Evolutionary conservation across 257 asterid genomes (phyloP).

Genomic region (Petunia axillaris): DNA sequence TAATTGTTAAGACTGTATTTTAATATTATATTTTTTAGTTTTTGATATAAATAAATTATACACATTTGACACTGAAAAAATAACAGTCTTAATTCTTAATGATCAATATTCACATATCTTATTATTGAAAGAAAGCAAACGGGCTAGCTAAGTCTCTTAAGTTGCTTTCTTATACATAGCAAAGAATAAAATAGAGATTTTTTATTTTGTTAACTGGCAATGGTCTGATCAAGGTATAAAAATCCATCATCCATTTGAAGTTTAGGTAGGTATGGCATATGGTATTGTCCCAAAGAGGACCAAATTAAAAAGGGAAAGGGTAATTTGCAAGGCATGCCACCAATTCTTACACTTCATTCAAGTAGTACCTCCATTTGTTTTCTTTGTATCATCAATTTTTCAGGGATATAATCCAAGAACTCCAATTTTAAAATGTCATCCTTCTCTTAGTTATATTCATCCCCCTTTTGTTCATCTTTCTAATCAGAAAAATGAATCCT

Average conservation of each 20-base stretch:
- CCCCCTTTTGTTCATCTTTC: not conserved
- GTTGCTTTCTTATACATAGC: too few species aligned
- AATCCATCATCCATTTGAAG: conserved; percentile 10
- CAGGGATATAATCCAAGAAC: not conserved
- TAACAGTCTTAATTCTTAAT: too few species aligned
- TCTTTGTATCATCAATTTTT: not conserved
- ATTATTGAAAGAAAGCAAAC: too few species aligned
- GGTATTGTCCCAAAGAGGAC: not conserved
- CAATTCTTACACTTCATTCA: conserved; percentile 26
- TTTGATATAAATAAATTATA: too few species aligned
- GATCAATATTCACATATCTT: too few species aligned
- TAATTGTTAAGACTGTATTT: too few species aligned
- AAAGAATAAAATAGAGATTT: too few species aligned
- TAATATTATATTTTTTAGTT: too few species aligned
- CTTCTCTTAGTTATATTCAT: not conserved
- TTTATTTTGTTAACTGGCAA: too few species aligned
- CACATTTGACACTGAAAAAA: too few species aligned
- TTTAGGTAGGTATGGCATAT: conserved; percentile 14
- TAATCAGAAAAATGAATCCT: conserved; percentile 40
- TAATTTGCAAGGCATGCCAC: conserved; percentile 32
- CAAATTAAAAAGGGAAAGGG: not conserved
- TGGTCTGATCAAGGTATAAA: not conserved
- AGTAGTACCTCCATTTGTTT: not conserved
- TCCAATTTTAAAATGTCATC: not conserved
- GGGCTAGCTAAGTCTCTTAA: too few species aligned